Conservation (phyloP, 768 basidiomycete genomes). For the Roridomyces roridus region DNA sequence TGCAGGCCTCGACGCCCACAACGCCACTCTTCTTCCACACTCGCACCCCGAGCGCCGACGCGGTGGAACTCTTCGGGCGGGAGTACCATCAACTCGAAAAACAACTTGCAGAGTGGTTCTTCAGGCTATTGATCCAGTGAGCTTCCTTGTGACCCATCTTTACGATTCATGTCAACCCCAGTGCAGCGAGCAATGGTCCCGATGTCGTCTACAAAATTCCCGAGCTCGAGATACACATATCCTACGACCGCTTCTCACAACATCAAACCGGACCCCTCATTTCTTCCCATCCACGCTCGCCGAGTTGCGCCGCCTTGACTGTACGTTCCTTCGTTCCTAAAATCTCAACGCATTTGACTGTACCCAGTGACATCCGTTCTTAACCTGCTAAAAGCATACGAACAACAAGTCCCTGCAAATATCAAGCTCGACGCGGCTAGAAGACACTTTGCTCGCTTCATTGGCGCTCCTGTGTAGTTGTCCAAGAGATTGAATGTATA, state of each 20-base stretch:
- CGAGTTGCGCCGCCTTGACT: conserved; percentile 4
- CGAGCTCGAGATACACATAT: conserved; percentile 6
- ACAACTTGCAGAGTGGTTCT: conserved; percentile 12
- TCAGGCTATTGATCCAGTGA: conserved; percentile 14
- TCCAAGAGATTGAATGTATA: too few species aligned
- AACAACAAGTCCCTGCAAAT: conserved; percentile 1
- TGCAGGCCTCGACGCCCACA: conserved; percentile 7
- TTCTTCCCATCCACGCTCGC: conserved; percentile 12
- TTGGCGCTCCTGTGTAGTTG: conserved; percentile 16
- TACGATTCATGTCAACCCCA: not conserved
- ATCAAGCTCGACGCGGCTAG: conserved; percentile 10
- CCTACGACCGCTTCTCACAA: conserved; percentile 15
- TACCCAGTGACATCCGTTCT: conserved; percentile 7
- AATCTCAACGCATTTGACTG: not conserved
- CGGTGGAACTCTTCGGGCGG: not conserved
- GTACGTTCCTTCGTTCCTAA: not conserved
- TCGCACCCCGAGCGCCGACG: not conserved
- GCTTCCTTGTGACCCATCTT: not conserved
- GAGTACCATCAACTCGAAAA: conserved; percentile 12
- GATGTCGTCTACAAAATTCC: conserved; percentile 17
- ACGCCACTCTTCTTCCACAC: conserved; percentile 4
- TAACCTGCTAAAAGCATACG: conserved; percentile 7
- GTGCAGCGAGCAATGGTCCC: conserved; percentile 17
- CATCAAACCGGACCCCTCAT: conserved; percentile 3
- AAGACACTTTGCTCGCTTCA: conserved; percentile 6